These are phyloP conservation scores for Tuber melanosporum DNA, from an alignment of 495 filamentous ascomycete species.

Conservation along the genomic window DNA sequence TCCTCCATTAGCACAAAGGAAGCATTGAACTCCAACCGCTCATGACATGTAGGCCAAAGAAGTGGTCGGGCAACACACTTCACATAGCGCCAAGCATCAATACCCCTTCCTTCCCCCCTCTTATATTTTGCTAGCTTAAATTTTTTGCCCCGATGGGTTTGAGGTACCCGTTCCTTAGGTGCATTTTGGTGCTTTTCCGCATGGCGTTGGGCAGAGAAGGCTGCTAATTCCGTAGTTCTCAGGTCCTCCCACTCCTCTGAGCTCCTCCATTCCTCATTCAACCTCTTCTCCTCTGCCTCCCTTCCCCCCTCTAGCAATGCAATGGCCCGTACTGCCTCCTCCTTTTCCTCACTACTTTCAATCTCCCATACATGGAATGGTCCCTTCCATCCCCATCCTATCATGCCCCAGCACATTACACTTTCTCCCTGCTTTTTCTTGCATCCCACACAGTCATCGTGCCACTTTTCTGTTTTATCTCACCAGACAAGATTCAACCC, in stretches of 20 bases:
- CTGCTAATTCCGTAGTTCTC: not conserved
- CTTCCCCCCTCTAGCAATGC: not conserved
- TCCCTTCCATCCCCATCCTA: not conserved
- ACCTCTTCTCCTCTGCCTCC: slow-evolving; percentile 2
- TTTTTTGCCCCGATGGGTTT: not conserved
- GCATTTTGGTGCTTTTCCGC: not conserved
- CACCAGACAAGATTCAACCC: not conserved
- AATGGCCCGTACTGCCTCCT: not conserved
- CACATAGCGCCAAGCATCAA: slow-evolving; percentile 13
- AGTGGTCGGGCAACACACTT: not conserved
- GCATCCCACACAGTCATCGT: not conserved
- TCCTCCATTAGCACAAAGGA: slow-evolving; percentile 8
- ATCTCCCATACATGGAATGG: slow-evolving; percentile 1
- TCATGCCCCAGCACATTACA: slow-evolving; percentile 9
- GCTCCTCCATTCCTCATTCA: not conserved
- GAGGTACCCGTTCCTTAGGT: not conserved
- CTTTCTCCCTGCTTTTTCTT: not conserved
- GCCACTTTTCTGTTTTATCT: slow-evolving; percentile 3
- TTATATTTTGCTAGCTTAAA: not conserved
- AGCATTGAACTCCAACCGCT: not conserved
- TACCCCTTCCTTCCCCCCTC: not conserved
- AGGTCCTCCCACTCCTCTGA: not conserved
- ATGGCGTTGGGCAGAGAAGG: not conserved
- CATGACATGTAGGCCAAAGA: slow-evolving; percentile 5
- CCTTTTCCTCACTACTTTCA: slow-evolving; percentile 8